Evolutionary conservation across 1,284 basidiomycete genomes (phyloP).

Genomic region (Athelia sp.): DNA sequence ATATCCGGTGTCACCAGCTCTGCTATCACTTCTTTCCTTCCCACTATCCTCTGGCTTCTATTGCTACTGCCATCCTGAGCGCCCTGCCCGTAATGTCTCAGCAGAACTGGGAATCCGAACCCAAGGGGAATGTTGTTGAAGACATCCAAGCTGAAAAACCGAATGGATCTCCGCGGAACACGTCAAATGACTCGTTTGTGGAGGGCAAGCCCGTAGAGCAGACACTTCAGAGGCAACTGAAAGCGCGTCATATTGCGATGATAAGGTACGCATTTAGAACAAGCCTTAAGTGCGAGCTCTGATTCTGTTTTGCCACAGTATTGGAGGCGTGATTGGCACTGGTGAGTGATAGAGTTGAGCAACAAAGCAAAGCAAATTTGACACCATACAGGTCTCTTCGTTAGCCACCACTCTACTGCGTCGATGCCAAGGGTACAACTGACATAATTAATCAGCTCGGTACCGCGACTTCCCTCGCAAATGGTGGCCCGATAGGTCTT

Average conservation of each 20-base stretch:
- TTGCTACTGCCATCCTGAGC: too few relatives aligned
- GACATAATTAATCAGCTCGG: slow-evolving; percentile 33
- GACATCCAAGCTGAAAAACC: too few relatives aligned
- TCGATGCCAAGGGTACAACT: background rate
- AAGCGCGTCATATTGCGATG: slow-evolving; percentile 68
- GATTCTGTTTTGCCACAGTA: slow-evolving; percentile 25
- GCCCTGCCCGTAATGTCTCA: too few relatives aligned
- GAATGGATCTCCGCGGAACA: too few relatives aligned
- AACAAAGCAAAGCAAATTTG: too few relatives aligned
- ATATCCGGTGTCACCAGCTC: too few relatives aligned
- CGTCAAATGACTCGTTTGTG: too few relatives aligned
- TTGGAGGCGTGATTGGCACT: slow-evolving; percentile 75
- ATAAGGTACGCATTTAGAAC: slow-evolving; percentile 42
- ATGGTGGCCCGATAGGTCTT: slow-evolving; percentile 61
- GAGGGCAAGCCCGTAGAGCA: slow-evolving; percentile 15
- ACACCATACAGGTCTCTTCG: slow-evolving; percentile 3
- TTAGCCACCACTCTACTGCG: background rate
- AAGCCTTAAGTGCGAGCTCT: background rate
- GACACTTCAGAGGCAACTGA: slow-evolving; percentile 51
- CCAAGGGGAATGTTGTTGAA: too few relatives aligned
- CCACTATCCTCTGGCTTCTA: too few relatives aligned
- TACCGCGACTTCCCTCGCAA: slow-evolving; percentile 47
- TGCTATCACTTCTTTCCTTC: too few relatives aligned
- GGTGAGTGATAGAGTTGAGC: slow-evolving; percentile 30
- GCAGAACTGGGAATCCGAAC: too few relatives aligned